Percentiles rank a stretch among this genome's conserved stretches.
These are phyloP conservation scores for Daldinia loculata DNA, from an alignment of 495 filamentous ascomycete species.

Conservation along the genomic window DNA sequence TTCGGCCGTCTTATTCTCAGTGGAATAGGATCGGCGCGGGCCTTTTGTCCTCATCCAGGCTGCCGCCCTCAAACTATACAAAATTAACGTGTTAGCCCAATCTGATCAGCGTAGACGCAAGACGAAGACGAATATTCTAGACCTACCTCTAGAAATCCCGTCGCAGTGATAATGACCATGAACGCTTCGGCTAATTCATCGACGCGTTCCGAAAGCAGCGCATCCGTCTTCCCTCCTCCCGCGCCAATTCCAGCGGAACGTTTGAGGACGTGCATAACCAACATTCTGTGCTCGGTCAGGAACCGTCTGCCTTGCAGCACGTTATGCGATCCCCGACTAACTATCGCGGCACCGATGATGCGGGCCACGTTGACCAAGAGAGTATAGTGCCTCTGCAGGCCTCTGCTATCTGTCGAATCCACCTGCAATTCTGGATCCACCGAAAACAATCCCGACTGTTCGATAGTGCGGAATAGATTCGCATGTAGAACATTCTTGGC, in stretches of 20 bases:
- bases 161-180: conserved; percentile 65
- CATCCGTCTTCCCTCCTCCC: conserved; percentile 43
- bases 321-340: conserved; percentile 83
- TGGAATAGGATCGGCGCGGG: conserved; percentile 39
- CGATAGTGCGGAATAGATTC: conserved; percentile 85
- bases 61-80: conserved; percentile 55
- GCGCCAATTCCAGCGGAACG: conserved; percentile 81
- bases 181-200: conserved; percentile 66
- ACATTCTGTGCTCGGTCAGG: conserved; percentile 76
- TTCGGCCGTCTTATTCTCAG: conserved; percentile 15
- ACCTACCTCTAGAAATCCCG: conserved; percentile 68
- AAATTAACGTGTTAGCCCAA: conserved; percentile 35
- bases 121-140: conserved; percentile 5
- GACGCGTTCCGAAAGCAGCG: conserved; percentile 55
- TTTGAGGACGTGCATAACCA: conserved; percentile 91
- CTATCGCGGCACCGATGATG: conserved; percentile 79
- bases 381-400: conserved; percentile 81
- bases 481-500: conserved; percentile 83
- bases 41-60: conserved; percentile 36
- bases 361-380: conserved; percentile 82
- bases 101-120: not conserved
- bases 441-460: conserved; percentile 81
- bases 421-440: conserved; percentile 89
- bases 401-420: conserved; percentile 63
- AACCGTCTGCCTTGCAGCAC: conserved; percentile 79